Percentiles rank a stretch among this genome's conserved stretches.
Conservation (phyloP, 2,329 filamentous ascomycete genomes). For the Clathrospora elynae region DNA sequence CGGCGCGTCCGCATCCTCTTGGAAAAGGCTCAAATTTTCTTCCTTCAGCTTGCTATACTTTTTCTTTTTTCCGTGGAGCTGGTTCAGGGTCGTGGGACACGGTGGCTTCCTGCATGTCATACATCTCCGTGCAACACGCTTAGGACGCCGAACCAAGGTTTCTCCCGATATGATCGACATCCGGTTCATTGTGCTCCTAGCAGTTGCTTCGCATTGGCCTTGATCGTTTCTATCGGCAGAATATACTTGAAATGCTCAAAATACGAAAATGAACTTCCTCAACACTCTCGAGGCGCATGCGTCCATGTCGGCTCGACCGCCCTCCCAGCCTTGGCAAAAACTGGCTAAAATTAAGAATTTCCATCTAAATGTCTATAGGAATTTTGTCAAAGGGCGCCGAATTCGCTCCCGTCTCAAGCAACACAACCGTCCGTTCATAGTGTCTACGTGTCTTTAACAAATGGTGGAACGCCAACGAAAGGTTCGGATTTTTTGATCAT, state of each 20-base stretch:
- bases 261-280: no score
- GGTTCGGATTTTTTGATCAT: constrained; percentile 11
- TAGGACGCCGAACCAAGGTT: constrained; percentile 10
- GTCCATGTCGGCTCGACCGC: no score
- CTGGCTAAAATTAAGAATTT: no score
- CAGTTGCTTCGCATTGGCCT: neutral
- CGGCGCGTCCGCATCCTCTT: constrained; percentile 18
- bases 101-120: constrained; percentile 6
- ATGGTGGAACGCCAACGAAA: constrained; percentile 28
- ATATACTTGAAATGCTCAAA: no score
- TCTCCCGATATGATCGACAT: constrained; percentile 7
- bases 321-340: neutral
- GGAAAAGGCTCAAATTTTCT: no score
- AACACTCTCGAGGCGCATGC: no score
- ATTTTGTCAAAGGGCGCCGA: no score
- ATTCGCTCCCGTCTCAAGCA: constrained; percentile 4
- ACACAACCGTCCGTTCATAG: constrained; percentile 17
- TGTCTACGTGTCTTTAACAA: constrained; percentile 20
- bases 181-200: neutral
- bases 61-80: constrained; percentile 5
- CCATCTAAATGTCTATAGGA: no score
- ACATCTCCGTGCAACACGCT: constrained; percentile 2
- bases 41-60: no score
- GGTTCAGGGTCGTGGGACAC: constrained; percentile 1
- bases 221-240: no score